Conservation (phyloP, 495 filamentous ascomycete species). For the Usnea hakonensis region DNA sequence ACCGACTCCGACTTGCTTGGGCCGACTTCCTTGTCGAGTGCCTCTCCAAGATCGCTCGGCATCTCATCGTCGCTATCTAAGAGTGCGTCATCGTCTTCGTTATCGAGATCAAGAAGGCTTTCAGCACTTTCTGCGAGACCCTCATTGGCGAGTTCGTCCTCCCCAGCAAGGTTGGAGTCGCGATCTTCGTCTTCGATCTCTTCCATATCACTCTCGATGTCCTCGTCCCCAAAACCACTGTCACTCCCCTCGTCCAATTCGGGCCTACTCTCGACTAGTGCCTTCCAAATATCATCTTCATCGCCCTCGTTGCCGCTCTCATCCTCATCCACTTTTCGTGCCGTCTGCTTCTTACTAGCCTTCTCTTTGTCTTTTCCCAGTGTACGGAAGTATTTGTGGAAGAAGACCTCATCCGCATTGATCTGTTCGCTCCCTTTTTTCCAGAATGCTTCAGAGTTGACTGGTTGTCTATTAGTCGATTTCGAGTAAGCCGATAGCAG, state of each 20-base stretch:
- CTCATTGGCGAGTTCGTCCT: constrained; percentile 37
- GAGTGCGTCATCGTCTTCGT: constrained; percentile 46
- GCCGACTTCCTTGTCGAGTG: constrained; percentile 28
- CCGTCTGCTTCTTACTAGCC: constrained; percentile 44
- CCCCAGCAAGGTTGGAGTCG: constrained; percentile 39
- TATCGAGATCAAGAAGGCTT: constrained; percentile 38
- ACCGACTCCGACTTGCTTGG: constrained; percentile 23
- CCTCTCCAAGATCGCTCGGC: constrained; percentile 45
- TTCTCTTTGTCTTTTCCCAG: constrained; percentile 63
- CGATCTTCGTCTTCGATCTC: constrained; percentile 44
- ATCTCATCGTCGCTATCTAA: constrained; percentile 49
- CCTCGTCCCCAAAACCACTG: constrained; percentile 46
- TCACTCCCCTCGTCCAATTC: constrained; percentile 67
- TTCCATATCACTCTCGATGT: constrained; percentile 32
- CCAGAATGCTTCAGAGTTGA: constrained; percentile 92
- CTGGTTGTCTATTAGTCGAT: constrained; percentile 43
- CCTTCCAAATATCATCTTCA: constrained; percentile 86
- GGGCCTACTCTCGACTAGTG: constrained; percentile 69
- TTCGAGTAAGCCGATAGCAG: constrained; percentile 51
- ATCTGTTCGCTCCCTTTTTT: constrained; percentile 79
- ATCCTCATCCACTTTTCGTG: constrained; percentile 41
- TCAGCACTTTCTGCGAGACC: constrained; percentile 34
- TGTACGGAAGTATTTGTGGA: constrained; percentile 89
- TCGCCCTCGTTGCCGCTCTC: constrained; percentile 43
- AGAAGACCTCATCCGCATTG: constrained; percentile 88